Percentiles rank a stretch among this genome's conserved stretches.
phyloP scores from a whole-genome alignment of 768 basidiomycete genomes.

The Pilatotrama ljubarskyi region DNA sequence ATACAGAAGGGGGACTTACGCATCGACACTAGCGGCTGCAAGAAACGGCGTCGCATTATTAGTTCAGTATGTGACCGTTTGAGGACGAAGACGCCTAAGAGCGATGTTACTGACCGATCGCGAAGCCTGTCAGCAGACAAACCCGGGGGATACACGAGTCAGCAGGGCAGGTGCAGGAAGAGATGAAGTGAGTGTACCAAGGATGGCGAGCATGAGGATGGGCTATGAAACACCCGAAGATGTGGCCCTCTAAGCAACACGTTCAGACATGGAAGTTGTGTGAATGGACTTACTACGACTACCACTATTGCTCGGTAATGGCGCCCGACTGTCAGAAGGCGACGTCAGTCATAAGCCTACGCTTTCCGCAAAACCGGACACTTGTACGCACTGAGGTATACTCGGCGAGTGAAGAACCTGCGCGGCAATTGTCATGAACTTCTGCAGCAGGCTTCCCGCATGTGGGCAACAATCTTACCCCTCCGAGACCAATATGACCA shows the following conservation, averaged over 20 bases:
- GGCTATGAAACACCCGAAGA: not conserved
- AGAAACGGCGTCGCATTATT: not conserved
- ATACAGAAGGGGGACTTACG: not conserved
- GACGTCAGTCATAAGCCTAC: too few relatives aligned
- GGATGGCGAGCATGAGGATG: not conserved
- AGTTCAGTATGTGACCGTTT: not conserved
- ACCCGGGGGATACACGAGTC: too few relatives aligned
- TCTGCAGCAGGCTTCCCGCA: not conserved
- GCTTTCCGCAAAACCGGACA: too few relatives aligned
- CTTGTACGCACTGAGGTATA: slow-evolving; percentile 5
- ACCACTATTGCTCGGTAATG: slow-evolving; percentile 3
- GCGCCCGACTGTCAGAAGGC: not conserved
- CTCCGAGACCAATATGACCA: slow-evolving; percentile 3
- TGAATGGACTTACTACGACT: not conserved
- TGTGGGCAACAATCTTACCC: not conserved
- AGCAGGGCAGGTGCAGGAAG: too few relatives aligned
- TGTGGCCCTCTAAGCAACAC: not conserved
- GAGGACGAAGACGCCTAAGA: not conserved
- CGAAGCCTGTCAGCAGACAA: not conserved
- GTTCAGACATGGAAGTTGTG: not conserved
- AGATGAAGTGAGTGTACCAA: not conserved
- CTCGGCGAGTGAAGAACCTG: slow-evolving; percentile 10
- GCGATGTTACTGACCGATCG: not conserved
- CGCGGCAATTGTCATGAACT: too few relatives aligned
- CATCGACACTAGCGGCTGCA: not conserved